phyloP scores from a whole-genome alignment of 73 alveolate genomes.

The Tetrahymena malaccensis region DNA sequence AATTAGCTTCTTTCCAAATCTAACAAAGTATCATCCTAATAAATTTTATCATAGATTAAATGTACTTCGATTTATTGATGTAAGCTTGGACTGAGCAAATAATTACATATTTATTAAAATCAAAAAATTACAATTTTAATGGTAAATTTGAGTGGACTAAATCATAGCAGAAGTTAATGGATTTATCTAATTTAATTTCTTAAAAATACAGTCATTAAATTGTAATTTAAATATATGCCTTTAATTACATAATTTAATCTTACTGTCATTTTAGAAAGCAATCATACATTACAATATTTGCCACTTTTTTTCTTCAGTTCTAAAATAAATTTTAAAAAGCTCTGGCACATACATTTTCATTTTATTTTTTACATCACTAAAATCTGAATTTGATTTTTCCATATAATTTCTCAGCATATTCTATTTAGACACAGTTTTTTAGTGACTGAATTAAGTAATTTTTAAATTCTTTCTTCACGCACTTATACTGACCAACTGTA shows the following conservation, averaged over 20 bases:
- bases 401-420: too few species aligned
- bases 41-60: not conserved
- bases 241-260: not conserved
- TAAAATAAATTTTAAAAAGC: too few species aligned
- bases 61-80: not conserved
- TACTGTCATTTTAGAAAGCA: not conserved
- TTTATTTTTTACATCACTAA: too few species aligned
- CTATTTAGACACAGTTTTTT: not conserved
- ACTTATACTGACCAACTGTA: not conserved
- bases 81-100: not conserved
- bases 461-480: not conserved
- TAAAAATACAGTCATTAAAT: not conserved
- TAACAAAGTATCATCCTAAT: not conserved
- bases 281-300: not conserved
- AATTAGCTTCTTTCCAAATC: too few species aligned
- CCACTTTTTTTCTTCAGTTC: not conserved
- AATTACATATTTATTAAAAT: too few species aligned
- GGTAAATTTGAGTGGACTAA: not conserved
- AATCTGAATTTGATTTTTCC: not conserved
- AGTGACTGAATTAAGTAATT: too few species aligned
- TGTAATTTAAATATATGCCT: not conserved
- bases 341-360: not conserved
- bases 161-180: not conserved
- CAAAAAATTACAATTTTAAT: not conserved
- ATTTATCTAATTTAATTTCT: not conserved